Evolutionary conservation across 164 flowering plant species (phyloP).

Genomic region (Magnolia kwangsiensis): DNA sequence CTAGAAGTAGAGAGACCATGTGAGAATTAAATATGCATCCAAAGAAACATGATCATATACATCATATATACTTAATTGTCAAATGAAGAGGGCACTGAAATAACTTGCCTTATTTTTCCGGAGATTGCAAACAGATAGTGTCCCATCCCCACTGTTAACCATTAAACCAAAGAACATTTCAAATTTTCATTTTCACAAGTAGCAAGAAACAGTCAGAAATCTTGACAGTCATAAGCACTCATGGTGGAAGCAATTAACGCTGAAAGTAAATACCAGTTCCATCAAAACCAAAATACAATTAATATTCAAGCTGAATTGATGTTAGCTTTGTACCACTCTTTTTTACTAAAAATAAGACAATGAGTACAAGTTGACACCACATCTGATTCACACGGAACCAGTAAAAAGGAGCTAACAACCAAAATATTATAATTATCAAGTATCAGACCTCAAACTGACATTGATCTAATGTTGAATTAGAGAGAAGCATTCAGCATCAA

Average conservation of each 20-base stretch:
- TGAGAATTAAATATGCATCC: not conserved
- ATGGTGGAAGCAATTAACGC: too few species aligned
- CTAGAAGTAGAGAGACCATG: not conserved
- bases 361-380: not conserved
- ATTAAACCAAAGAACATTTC: conserved; percentile 7
- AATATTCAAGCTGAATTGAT: not conserved
- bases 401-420: too few species aligned
- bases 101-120: conserved; percentile 67
- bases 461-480: too few species aligned
- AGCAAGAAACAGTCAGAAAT: not conserved
- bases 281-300: not conserved
- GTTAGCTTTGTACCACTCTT: not conserved
- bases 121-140: conserved; percentile 84
- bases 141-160: conserved; percentile 84
- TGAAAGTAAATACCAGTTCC: not conserved
- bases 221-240: not conserved
- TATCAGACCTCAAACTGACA: too few species aligned
- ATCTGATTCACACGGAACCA: not conserved
- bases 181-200: not conserved
- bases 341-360: not conserved
- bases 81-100: not conserved
- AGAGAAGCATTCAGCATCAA: too few species aligned
- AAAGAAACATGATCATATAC: not conserved
- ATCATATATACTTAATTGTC: not conserved
- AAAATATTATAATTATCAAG: too few species aligned